These are phyloP conservation scores for Kondoa malvinella DNA, from an alignment of 768 basidiomycete species.

Conservation along the genomic window DNA sequence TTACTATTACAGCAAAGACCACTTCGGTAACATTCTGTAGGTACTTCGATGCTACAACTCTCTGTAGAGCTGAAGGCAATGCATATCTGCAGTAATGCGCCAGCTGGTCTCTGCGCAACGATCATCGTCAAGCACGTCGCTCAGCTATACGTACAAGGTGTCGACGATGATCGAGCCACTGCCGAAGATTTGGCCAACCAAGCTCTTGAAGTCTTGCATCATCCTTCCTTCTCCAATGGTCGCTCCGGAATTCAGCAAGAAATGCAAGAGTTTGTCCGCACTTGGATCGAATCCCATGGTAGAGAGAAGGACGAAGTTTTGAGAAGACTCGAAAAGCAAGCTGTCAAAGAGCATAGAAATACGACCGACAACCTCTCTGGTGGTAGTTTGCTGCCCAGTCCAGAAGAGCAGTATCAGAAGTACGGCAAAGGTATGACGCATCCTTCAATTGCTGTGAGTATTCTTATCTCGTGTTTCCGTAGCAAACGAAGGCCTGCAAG, in stretches of 20 bases:
- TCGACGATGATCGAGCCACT: not conserved
- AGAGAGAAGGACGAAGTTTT: not conserved
- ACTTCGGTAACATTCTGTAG: too few relatives aligned
- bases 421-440: too few relatives aligned
- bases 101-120: not conserved
- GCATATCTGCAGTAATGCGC: not conserved
- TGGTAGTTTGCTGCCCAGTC: not conserved
- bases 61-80: too few relatives aligned
- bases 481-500: too few relatives aligned
- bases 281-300: slow-evolving; percentile 2
- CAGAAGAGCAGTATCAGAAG: not conserved
- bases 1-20: too few relatives aligned
- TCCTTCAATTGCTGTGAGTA: too few relatives aligned
- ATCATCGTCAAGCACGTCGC: not conserved
- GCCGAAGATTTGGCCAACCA: not conserved
- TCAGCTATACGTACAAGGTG: not conserved
- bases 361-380: not conserved
- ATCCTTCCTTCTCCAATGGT: not conserved
- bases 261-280: not conserved
- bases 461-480: too few relatives aligned
- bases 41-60: too few relatives aligned
- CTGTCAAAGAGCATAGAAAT: not conserved
- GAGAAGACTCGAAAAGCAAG: not conserved
- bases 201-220: slow-evolving; percentile 5
- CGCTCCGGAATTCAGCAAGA: not conserved